Base-by-base conservation (phyloP, 176 grass and related monocot species). In the Aegilops tauschii region DNA sequence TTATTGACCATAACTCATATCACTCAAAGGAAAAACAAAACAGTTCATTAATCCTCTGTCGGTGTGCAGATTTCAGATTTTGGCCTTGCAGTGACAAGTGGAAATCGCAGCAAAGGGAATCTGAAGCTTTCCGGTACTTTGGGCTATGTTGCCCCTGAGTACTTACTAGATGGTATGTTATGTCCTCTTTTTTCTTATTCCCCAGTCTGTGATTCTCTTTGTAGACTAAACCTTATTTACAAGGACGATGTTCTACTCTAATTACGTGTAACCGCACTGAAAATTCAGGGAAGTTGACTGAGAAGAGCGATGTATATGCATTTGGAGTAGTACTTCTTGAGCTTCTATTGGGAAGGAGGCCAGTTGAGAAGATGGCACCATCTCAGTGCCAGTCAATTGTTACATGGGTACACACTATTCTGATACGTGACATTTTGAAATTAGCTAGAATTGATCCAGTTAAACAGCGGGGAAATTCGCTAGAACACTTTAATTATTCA, bases 231-330 rank as follows among this genome's bases (percentile, higher is more conserved):
- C 10, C 8, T 64, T 64, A 63, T 5, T 72, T 9, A 5, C 18
- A 40, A 40, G 21, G 17, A 65, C 8, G 23, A 17, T 21, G 32
- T 16, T 54, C 17, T 14, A 81, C 62, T 81, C 28, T 85, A 39
- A 71, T 82, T 84, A 77, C 42, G 31, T 71, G 54, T 42, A 65
- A 77, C 63, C 78, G 36, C 56, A 78, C 84, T 29, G 11, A 87
- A 83, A 87, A 83, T 88, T 69, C 86, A 99, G 97, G 94, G 83
- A 97, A 97, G 82, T 90, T 99, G 81, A 99, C 94, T 52, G 97
- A 99, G 85, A 99, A 99, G 82, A 99, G 97, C 23, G 97, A 99
- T 78, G 97, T 97, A 44, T 99, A 99, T 91, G 97, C 92, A 0
- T 97, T 97, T 35, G 97, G 97, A 83, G 97, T 99, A 65, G 92